These are phyloP conservation scores for Penicillium glabrum DNA, from an alignment of 2,329 filamentous ascomycete species.

Conservation along the genomic window DNA sequence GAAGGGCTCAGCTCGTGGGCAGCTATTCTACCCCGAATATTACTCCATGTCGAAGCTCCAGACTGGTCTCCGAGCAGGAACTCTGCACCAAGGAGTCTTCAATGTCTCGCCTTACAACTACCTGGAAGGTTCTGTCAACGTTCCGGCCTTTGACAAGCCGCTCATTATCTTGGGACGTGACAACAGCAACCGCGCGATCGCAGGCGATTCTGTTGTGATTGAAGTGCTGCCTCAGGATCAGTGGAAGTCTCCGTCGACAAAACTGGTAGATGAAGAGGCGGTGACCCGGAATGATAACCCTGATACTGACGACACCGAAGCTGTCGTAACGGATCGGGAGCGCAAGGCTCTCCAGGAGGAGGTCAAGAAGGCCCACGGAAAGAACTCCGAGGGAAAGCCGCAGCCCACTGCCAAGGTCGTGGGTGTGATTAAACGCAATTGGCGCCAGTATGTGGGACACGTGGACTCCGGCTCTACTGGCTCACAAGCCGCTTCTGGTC, in stretches of 20 bases:
- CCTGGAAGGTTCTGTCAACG: constrained; percentile 86
- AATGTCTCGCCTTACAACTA: constrained; percentile 98
- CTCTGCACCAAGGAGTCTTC: constrained; percentile 91
- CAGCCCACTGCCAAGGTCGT: constrained; percentile 93
- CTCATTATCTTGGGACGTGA: constrained; percentile 87
- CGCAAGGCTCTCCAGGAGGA: constrained; percentile 85
- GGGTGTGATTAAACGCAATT: constrained; percentile 91
- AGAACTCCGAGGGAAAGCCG: constrained; percentile 70
- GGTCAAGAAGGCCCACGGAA: constrained; percentile 79
- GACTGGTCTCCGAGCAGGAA: constrained; percentile 85
- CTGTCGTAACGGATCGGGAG: constrained; percentile 85
- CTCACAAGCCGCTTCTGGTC: constrained; percentile 69
- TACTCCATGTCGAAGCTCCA: constrained; percentile 87
- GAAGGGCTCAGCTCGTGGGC: constrained; percentile 61
- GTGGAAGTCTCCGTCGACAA: constrained; percentile 94
- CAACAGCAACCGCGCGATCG: constrained; percentile 91
- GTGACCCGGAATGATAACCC: constrained; percentile 93
- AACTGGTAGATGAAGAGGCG: constrained; percentile 91
- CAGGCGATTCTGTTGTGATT: constrained; percentile 89
- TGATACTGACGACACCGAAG: constrained; percentile 71
- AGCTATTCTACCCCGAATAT: constrained; percentile 86
- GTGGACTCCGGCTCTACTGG: constrained; percentile 84
- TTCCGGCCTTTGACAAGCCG: constrained; percentile 84
- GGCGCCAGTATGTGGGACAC: constrained; percentile 96
- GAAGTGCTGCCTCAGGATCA: constrained; percentile 91